phyloP scores from a whole-genome alignment of 257 asterid genomes.

The Leonotis leonurus region DNA sequence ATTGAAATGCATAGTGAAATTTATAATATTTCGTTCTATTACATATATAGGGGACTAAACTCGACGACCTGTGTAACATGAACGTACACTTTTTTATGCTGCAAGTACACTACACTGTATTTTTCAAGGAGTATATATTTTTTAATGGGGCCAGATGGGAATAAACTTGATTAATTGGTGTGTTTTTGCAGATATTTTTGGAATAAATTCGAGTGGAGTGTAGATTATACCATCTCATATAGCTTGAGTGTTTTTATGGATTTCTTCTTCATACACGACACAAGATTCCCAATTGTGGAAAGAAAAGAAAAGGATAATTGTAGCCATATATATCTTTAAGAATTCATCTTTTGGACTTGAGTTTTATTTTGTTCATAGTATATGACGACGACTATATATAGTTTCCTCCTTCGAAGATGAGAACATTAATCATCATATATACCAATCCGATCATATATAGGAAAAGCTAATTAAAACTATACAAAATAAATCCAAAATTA shows the following conservation, averaged over 20 bases:
- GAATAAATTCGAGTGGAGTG: too few species aligned
- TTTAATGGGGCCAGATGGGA: too few species aligned
- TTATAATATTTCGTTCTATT: background rate
- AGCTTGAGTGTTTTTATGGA: background rate
- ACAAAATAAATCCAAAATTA: background rate
- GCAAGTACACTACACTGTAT: background rate
- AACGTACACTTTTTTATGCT: background rate
- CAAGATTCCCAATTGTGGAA: background rate
- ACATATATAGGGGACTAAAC: background rate
- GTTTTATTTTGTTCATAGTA: too few species aligned
- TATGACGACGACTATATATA: too few species aligned
- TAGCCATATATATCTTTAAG: too few species aligned
- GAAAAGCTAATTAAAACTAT: background rate
- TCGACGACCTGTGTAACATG: background rate
- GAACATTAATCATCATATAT: too few species aligned
- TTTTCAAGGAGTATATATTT: too few species aligned
- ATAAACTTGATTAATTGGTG: too few species aligned
- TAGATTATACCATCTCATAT: background rate
- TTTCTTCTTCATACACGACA: background rate
- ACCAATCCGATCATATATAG: background rate
- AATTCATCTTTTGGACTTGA: too few species aligned
- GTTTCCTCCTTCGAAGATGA: background rate
- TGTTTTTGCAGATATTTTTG: too few species aligned
- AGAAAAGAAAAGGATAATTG: too few species aligned
- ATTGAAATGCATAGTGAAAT: too few species aligned